Evolutionary conservation across 495 filamentous ascomycete genomes (phyloP), one percentile per base, ranked within the genome.

Genomic region (Hypoxylon rickii): DNA sequence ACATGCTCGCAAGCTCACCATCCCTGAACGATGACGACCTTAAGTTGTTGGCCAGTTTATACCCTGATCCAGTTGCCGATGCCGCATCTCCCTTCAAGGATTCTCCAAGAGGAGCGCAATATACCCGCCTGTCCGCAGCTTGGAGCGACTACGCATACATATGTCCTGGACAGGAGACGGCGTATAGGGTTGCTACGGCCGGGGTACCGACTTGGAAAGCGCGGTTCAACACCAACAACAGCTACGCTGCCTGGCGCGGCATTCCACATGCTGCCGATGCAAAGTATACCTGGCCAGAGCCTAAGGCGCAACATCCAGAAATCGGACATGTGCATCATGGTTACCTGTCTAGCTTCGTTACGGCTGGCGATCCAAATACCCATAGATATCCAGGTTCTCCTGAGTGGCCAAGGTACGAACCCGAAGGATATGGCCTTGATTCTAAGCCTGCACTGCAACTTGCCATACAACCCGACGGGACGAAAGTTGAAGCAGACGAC

Each of bases 91-190:
- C 60, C 8, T 64, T 58, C 36, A 55, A 55, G 26, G 72, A 70
- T 4, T 13, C 63, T 10, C 67, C 67, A 2, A 63, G 78, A 5
- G 82, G 79, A 0, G 15, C 62, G 1, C 84, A 87, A 56, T 86
- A 76, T 53, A 71, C 73, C 8, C 76, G 85, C 8, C 67, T 84
- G 17, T 79, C 85, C 54, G 78, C 81, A 8, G 85, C 85, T 0
- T 88, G 86, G 55, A 77, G 72, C 3, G 81, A 88, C 58, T 88
- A 84, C 63, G 83, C 80, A 0, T 86, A 87, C 50, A 80, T 84
- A 26, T 82, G 81, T 20, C 84, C 84, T 0, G 83, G 84, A 0
- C 71, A 83, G 6, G 82, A 86, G 55, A 85, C 83, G 0, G 83
- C 79, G 2, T 70, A 79, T 16, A 83, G 79, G 31, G 69, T 78